Evolutionary conservation across 495 filamentous ascomycete species (phyloP).

Genomic region (Neurospora sp.): DNA sequence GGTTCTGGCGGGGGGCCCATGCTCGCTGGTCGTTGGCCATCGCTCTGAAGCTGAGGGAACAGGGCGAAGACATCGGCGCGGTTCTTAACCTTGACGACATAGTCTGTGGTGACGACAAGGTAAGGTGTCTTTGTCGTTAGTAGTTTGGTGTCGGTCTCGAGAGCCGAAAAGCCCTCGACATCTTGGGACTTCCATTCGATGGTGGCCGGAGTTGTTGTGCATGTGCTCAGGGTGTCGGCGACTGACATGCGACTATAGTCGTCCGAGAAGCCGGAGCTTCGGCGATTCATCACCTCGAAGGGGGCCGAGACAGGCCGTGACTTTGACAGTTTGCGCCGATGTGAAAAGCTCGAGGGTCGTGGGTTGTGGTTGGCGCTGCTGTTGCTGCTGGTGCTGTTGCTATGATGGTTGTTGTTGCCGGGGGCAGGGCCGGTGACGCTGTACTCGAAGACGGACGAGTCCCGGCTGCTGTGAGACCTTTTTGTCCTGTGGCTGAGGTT

Average conservation of each 20-base stretch:
- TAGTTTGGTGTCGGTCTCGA: constrained; percentile 71
- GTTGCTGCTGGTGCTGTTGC: constrained; percentile 3
- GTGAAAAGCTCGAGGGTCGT: not conserved
- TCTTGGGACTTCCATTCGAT: constrained; percentile 31
- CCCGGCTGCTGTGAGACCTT: constrained; percentile 15
- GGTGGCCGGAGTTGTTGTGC: constrained; percentile 1
- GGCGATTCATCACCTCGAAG: constrained; percentile 9
- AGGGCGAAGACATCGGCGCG: constrained; percentile 49
- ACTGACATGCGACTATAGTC: constrained; percentile 16
- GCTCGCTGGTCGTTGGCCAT: constrained; percentile 4
- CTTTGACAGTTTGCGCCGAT: constrained; percentile 18
- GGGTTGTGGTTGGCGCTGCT: not conserved
- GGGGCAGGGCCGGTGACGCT: constrained; percentile 2
- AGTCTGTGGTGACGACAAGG: constrained; percentile 78
- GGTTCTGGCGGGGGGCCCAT: constrained; percentile 14
- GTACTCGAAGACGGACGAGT: constrained; percentile 1
- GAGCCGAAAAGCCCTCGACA: constrained; percentile 50
- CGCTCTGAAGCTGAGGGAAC: constrained; percentile 25
- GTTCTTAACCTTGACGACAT: constrained; percentile 72
- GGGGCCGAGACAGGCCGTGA: constrained; percentile 13
- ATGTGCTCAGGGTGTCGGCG: constrained; percentile 12
- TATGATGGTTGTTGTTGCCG: not conserved
- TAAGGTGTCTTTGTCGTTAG: constrained; percentile 83
- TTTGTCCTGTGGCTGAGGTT: constrained; percentile 13
- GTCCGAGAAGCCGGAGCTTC: constrained; percentile 19